Percentiles rank a stretch among this genome's conserved stretches.
Conservation (phyloP, 2,329 filamentous ascomycete species). For the Phialophora chinensis region DNA sequence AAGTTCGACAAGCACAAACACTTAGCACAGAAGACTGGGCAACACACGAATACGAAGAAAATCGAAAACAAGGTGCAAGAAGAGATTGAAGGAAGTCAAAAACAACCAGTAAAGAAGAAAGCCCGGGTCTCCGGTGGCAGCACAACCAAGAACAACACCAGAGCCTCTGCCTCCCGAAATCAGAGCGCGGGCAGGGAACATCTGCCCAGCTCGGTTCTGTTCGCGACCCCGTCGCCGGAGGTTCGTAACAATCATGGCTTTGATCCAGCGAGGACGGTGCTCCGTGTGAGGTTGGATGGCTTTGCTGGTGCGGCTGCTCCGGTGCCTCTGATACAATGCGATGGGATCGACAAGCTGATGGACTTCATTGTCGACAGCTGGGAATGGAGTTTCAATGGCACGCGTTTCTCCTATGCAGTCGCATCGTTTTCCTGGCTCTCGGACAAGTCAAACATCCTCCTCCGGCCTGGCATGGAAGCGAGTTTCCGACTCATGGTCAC, state of each 20-base stretch:
- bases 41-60: slow-evolving; percentile 20
- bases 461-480: slow-evolving; percentile 25
- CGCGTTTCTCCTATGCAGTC: slow-evolving; percentile 24
- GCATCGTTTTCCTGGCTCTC: slow-evolving; percentile 35
- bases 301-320: slow-evolving; percentile 26
- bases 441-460: slow-evolving; percentile 29
- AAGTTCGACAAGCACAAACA: slow-evolving; percentile 35
- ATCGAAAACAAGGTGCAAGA: slow-evolving; percentile 27
- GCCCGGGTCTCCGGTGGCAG: slow-evolving; percentile 8
- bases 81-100: slow-evolving; percentile 20
- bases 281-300: slow-evolving; percentile 27
- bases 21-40: slow-evolving; percentile 22
- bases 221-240: not conserved
- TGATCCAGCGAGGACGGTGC: slow-evolving; percentile 17
- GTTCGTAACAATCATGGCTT: not conserved
- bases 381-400: slow-evolving; percentile 31
- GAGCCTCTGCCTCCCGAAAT: not conserved
- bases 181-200: not conserved
- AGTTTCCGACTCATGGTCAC: slow-evolving; percentile 33
- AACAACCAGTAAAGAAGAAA: slow-evolving; percentile 16
- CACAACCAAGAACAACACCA: slow-evolving; percentile 18
- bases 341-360: slow-evolving; percentile 27
- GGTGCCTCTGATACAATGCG: slow-evolving; percentile 22
- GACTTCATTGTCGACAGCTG: slow-evolving; percentile 28
- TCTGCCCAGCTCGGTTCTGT: slow-evolving; percentile 3